Evolutionary conservation across 2,329 filamentous ascomycete genomes (phyloP).

Genomic region (Fusarium succisae): DNA sequence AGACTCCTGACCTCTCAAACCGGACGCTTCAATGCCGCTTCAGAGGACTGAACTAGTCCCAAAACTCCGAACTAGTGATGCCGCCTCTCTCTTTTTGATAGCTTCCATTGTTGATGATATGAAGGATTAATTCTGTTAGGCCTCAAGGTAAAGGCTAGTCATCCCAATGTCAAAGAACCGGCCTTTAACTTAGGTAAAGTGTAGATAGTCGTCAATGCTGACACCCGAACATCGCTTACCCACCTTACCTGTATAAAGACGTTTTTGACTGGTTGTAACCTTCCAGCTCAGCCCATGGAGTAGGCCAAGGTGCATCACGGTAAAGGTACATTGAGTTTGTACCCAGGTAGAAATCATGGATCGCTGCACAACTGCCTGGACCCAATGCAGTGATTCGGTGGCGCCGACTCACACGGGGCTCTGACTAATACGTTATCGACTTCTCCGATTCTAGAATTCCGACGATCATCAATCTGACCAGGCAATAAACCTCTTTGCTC

Average conservation of each 20-base stretch:
- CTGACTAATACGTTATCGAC: constrained; percentile 29
- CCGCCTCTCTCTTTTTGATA: neutral
- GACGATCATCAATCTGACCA: constrained; percentile 9
- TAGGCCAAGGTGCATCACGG: neutral
- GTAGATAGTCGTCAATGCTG: neutral
- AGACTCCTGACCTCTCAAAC: neutral
- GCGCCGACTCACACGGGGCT: neutral
- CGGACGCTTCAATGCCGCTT: neutral
- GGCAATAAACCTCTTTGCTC: neutral
- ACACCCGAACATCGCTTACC: constrained; percentile 1
- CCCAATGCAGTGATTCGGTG: neutral
- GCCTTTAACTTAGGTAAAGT: neutral
- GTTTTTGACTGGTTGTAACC: neutral
- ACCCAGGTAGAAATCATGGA: neutral
- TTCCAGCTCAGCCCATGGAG: neutral
- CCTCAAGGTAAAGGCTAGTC: neutral
- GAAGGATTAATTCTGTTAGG: neutral
- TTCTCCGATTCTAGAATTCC: constrained; percentile 28
- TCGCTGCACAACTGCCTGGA: neutral
- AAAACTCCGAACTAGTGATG: neutral
- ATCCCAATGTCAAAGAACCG: neutral
- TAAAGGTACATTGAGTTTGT: neutral
- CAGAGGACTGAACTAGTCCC: neutral
- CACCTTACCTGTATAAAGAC: neutral
- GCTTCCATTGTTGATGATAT: neutral